Percentiles rank a stretch among this genome's conserved stretches.
Evolutionary conservation across 257 asterid species (phyloP).

Genomic region (Lavandula angustifolia): DNA sequence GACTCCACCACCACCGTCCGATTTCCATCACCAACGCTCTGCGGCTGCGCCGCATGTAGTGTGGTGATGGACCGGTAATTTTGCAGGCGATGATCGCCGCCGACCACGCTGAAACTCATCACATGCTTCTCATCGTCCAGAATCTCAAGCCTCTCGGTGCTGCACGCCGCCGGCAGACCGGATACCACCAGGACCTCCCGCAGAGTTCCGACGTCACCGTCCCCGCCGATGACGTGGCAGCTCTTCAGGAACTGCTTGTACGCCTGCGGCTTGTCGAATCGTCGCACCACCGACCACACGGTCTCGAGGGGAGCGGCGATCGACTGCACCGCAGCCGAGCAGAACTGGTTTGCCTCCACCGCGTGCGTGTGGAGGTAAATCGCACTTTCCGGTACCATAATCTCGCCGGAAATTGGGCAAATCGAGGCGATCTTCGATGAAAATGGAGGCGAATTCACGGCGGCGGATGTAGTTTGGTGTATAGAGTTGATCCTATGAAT

Average conservation of each 20-base stretch:
- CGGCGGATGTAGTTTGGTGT: too few species aligned
- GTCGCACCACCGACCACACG: conserved; percentile 81
- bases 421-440: too few species aligned
- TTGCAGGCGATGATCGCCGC: conserved; percentile 71
- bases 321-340: conserved; percentile 62
- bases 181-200: conserved; percentile 83
- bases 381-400: conserved; percentile 45
- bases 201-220: conserved; percentile 67
- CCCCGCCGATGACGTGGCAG: conserved; percentile 67
- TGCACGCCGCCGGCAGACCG: conserved; percentile 71
- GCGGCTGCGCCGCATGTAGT: conserved; percentile 43
- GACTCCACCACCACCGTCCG: conserved; percentile 80
- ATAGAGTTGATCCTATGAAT: too few species aligned
- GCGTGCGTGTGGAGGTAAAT: conserved; percentile 66
- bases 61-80: conserved; percentile 76
- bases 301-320: conserved; percentile 54
- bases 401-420: conserved; percentile 39
- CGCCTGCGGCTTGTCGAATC: conserved; percentile 78
- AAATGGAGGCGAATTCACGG: too few species aligned
- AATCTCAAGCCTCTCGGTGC: conserved; percentile 77
- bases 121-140: conserved; percentile 77
- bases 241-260: conserved; percentile 78
- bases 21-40: too few species aligned
- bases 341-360: conserved; percentile 61
- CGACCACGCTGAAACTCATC: conserved; percentile 75